Percentiles rank a stretch among this genome's conserved stretches.
phyloP scores from a whole-genome alignment of 1,284 basidiomycete species.

The Rhodotorula sp. region DNA sequence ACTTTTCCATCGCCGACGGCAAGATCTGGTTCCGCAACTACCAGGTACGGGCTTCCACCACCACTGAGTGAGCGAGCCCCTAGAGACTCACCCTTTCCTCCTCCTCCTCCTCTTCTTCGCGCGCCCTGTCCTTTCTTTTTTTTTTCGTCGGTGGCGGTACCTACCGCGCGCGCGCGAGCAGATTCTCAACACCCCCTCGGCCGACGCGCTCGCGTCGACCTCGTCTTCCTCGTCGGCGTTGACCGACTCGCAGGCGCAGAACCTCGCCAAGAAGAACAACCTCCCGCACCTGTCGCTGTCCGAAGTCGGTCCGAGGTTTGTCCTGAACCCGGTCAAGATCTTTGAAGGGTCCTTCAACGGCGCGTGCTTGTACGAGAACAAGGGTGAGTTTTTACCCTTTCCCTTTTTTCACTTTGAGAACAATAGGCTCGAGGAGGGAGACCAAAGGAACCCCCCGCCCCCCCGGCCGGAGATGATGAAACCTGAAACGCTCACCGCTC shows the following conservation, averaged over 20 bases:
- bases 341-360: constrained; percentile 97
- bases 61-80: neutral
- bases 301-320: constrained; percentile 96
- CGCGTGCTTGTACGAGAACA: constrained; percentile 93
- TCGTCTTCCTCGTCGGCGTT: constrained; percentile 24
- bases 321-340: constrained; percentile 94
- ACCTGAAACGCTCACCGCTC: neutral
- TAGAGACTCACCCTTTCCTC: neutral
- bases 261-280: constrained; percentile 33
- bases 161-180: constrained; percentile 47
- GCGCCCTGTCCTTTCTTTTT: neutral
- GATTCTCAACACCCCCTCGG: constrained; percentile 65
- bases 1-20: constrained; percentile 91
- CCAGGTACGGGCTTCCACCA: constrained; percentile 60
- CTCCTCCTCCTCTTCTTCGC: no score
- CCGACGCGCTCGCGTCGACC: constrained; percentile 50
- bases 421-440: no score
- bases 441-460: no score
- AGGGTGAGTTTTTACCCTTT: constrained; percentile 59
- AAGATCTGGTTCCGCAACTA: constrained; percentile 99
- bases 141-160: neutral
- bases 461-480: no score
- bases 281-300: constrained; percentile 65
- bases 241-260: constrained; percentile 41
- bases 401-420: no score